Base-by-base conservation (phyloP, 2,329 filamentous ascomycete genomes). In the Microcyclospora tardicrescens region DNA sequence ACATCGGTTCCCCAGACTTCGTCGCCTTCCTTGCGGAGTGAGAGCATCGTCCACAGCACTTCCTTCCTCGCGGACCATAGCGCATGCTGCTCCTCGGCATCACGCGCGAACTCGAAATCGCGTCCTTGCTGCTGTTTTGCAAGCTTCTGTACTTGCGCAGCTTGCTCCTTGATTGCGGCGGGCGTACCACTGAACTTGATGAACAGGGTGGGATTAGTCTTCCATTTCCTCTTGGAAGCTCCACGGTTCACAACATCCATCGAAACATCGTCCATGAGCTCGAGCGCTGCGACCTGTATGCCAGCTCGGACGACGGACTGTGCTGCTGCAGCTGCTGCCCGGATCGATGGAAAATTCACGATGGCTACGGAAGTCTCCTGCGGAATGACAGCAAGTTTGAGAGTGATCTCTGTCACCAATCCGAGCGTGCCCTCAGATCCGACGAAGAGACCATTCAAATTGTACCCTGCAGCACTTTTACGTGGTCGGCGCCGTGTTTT, bases 251-350 rank as follows among this genome's bases (percentile, higher is more conserved):
- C 78, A 0, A 89, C 81, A 46, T 68, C 72, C 84, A 91, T 91
- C 60, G 87, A 82, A 3, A 89, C 80, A 41, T 91, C 84, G 54
- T 91, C 84, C 81, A 91, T 85, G 49, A 91, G 77, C 61, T 91
- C 84, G 74, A 87, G 80, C 3, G 80, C 80, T 0, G 79, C 81
- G 6, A 87, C 71, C 0, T 79, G 81, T 3, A 86, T 68, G 0
- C 79, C 82, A 1, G 76, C 71, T 50, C 81, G 75, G 69, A 89
- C 81, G n/a, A 89, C 75, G 36, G 73, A 74, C 2, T 80, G 79
- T 0, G 83, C 83, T 0, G 82, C 81, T 0, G 77, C 71, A 0
- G 83, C 82, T 1, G 84, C 84, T 56, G 83, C 77, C 19, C 81
- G 74, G 44, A 89, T 84, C 0, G 72, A 76, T 0, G 82, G 81